phyloP scores from a whole-genome alignment of 805 yeast species.

The Candida endomychidarum region DNA sequence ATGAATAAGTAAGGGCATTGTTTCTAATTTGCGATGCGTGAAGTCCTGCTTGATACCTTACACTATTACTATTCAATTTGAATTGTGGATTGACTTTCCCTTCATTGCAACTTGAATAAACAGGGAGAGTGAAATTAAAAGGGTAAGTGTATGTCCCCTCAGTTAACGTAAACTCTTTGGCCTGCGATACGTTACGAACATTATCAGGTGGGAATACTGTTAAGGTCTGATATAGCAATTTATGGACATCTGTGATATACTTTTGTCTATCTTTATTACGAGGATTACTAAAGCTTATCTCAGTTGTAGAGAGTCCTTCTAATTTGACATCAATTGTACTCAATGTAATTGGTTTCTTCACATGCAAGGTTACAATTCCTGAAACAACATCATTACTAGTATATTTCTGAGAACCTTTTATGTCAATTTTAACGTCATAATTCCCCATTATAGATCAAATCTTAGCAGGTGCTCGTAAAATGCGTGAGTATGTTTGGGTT shows the following conservation, averaged over 20 bases:
- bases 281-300: conserved; percentile 28
- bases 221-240: conserved; percentile 47
- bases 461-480: not conserved
- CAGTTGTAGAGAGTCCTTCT: conserved; percentile 47
- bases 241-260: conserved; percentile 40
- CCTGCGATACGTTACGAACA: conserved; percentile 41
- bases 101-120: conserved; percentile 39
- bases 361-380: conserved; percentile 42
- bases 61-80: conserved; percentile 30
- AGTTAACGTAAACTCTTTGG: conserved; percentile 46
- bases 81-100: conserved; percentile 17
- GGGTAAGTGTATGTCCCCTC: conserved; percentile 54
- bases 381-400: conserved; percentile 46
- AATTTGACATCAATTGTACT: conserved; percentile 51
- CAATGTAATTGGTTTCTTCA: conserved; percentile 42
- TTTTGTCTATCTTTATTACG: conserved; percentile 12
- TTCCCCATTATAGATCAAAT: conserved; percentile 9
- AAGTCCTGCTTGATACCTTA: not conserved
- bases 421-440: conserved; percentile 29
- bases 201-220: conserved; percentile 55
- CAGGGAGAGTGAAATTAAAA: conserved; percentile 47
- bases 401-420: conserved; percentile 37
- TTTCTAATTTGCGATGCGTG: not conserved
- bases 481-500: not conserved
- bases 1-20: conserved; percentile 10